Evolutionary conservation across 345 rosid species (phyloP).

Genomic region (Crucihimalaya himalaica): DNA sequence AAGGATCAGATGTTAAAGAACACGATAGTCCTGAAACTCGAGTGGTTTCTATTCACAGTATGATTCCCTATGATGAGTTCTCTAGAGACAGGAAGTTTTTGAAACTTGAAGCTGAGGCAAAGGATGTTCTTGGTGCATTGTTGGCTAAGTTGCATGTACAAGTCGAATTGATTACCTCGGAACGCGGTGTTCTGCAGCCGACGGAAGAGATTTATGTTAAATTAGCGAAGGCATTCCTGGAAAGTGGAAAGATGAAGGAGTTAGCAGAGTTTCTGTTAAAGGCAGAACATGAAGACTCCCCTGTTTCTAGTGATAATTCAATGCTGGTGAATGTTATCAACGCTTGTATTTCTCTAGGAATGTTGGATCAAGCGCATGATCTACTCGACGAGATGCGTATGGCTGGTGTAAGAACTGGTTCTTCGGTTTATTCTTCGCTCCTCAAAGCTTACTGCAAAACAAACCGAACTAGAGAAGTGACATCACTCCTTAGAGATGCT

Average conservation of each 20-base stretch:
- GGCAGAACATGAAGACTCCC: conserved; percentile 73
- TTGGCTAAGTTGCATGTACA: conserved; percentile 57
- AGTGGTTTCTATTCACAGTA: conserved; percentile 24
- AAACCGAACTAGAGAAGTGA: conserved; percentile 58
- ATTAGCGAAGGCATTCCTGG: conserved; percentile 80
- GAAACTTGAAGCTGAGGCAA: conserved; percentile 66
- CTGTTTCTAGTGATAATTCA: conserved; percentile 69
- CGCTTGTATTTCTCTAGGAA: conserved; percentile 77
- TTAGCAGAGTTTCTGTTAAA: conserved; percentile 71
- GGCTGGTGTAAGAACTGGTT: conserved; percentile 66
- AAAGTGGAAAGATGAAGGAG: conserved; percentile 69
- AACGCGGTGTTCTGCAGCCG: conserved; percentile 79
- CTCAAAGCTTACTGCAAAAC: conserved; percentile 75
- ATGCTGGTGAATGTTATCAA: conserved; percentile 65
- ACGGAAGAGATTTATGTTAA: conserved; percentile 67
- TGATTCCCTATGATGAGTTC: conserved; percentile 57
- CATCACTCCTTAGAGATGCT: conserved; percentile 80
- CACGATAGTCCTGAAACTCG: conserved; percentile 14
- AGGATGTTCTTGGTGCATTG: conserved; percentile 52
- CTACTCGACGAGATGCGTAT: conserved; percentile 88
- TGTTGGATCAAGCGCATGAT: conserved; percentile 94
- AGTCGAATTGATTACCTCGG: conserved; percentile 65
- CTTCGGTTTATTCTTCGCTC: conserved; percentile 72
- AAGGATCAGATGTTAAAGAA: conserved; percentile 31
- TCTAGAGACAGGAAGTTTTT: conserved; percentile 54